phyloP scores from a whole-genome alignment of 768 basidiomycete species.

The Boletus sp. region DNA sequence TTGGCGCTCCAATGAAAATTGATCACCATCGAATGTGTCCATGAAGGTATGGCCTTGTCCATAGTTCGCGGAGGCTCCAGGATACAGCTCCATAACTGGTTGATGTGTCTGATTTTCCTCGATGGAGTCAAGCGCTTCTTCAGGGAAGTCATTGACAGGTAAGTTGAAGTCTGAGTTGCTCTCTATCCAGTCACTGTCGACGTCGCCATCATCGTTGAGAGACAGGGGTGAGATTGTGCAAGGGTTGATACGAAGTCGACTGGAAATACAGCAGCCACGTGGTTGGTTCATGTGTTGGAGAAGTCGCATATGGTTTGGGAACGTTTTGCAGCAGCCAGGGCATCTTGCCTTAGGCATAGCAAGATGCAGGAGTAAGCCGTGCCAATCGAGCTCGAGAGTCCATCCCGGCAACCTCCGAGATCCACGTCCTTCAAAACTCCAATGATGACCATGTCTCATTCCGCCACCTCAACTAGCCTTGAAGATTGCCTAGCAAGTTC shows the following conservation, averaged over 20 bases:
- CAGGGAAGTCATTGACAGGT: not conserved
- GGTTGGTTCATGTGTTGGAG: conserved; percentile 1
- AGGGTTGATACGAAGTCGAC: not conserved
- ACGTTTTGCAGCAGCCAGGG: not conserved
- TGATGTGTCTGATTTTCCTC: not conserved
- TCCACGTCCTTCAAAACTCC: not conserved
- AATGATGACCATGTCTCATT: not conserved
- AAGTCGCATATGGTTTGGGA: not conserved
- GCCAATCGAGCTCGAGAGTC: too few relatives aligned
- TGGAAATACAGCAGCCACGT: not conserved
- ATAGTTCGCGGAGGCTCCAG: not conserved
- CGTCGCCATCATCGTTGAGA: not conserved
- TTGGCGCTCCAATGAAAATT: not conserved
- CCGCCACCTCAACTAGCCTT: not conserved
- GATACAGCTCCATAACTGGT: not conserved
- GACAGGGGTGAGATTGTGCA: too few relatives aligned
- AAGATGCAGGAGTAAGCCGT: too few relatives aligned
- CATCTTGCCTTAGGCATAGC: not conserved
- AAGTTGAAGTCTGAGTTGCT: not conserved
- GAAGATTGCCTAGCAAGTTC: too few relatives aligned
- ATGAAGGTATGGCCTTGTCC: not conserved
- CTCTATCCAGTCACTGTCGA: not conserved
- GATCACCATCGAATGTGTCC: not conserved
- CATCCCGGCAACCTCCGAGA: not conserved
- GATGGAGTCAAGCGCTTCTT: not conserved